phyloP scores from a whole-genome alignment of 2,329 filamentous ascomycete species.

The Fusarium circinatum region DNA sequence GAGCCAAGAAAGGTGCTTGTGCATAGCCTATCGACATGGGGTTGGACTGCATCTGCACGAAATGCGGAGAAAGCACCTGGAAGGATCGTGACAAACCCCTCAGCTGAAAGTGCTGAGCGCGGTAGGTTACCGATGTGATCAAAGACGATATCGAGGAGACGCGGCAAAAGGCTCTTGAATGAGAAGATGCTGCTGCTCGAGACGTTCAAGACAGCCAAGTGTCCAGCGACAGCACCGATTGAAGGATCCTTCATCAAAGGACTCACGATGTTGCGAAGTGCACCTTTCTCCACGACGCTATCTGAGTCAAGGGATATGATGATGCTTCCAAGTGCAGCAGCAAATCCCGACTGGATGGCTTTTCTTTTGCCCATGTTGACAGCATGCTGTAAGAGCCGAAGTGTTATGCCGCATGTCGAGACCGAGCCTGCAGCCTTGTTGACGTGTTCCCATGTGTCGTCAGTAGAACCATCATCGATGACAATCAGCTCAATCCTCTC shows the following conservation, averaged over 20 bases:
- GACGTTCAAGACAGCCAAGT: not conserved
- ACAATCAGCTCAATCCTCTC: not conserved
- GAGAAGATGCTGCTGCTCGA: not conserved
- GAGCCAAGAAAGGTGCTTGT: not conserved
- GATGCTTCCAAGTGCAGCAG: not conserved
- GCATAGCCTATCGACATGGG: not conserved
- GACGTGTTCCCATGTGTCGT: not conserved
- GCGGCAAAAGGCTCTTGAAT: not conserved
- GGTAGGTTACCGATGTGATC: not conserved
- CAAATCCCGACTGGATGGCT: not conserved
- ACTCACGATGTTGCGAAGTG: not conserved
- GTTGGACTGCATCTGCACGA: not conserved
- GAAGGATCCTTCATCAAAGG: not conserved
- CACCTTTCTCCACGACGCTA: not conserved
- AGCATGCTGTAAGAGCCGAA: not conserved
- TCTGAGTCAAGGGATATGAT: not conserved
- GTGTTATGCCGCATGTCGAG: not conserved
- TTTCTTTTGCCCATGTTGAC: not conserved
- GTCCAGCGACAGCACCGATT: not conserved
- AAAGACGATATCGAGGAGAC: not conserved
- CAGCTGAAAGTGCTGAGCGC: not conserved
- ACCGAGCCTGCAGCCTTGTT: not conserved
- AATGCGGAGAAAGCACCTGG: not conserved
- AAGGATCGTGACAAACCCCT: not conserved
- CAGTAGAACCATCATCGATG: not conserved